Evolutionary conservation across 2,329 filamentous ascomycete species (phyloP), one percentile per base, ranked within the genome.

Genomic region (Fusarium siculi): DNA sequence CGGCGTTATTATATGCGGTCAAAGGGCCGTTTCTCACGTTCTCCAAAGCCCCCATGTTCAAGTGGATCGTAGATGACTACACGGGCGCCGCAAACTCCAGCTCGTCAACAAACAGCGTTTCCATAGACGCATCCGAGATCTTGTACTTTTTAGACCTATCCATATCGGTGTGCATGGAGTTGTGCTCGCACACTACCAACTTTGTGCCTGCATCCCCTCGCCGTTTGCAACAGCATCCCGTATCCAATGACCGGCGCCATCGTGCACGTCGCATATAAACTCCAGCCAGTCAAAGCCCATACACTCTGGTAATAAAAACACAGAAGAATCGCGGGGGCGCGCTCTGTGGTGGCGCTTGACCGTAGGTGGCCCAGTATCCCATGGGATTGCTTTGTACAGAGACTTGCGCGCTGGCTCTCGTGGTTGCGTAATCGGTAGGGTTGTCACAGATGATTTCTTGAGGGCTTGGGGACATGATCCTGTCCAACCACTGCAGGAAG

Each of bases 231-330:
- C 40, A 16, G n/a, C 3, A 3, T 43, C n/a, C n/a, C 9, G 15
- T 43, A 1, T 10, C n/a, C 7, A 1, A 43, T 16, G n/a, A 16
- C 7, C 9, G 40, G 9, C 40, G n/a, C 15, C 15, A 23, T 7
- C 9, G 4, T 16, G 40, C 40, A 10, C 5, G 10, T 16, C 5
- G 21, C 1, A 4, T 23, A 43, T 3, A 43, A 23, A 11, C 2
- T 16, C 21, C n/a, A 11, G 15, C 14, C 9, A 16, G n/a, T 10
- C 5, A 5, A 43, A 23, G 5, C 40, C 9, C 2, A 16, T 23
- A 1, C 2, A 96, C 74, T 97, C 93, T 9, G 93, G 95, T 56
- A 99, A 89, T 85, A 98, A 99, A 2, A 95, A 98, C 94, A 98
- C 98, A 76, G 93, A 91, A 4, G 93, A 91, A 76, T 87, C 85